A percentile compares a stretch with the other conserved stretches of the same genome.
Evolutionary conservation across 177 flowering plant species (phyloP).

Genomic region (Vitis hybrid): DNA sequence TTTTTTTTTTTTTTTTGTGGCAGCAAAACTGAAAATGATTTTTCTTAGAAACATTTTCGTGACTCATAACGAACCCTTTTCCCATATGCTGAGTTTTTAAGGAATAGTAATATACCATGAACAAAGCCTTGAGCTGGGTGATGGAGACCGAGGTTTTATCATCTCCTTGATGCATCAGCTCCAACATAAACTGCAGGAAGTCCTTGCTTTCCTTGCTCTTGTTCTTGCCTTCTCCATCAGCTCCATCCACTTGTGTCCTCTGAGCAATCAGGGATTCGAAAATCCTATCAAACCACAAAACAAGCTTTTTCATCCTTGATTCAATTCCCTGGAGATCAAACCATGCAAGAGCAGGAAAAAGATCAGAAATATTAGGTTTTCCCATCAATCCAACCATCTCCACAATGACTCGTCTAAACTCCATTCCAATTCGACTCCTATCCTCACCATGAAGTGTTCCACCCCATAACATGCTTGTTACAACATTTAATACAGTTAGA

Average conservation of each 20-base stretch:
- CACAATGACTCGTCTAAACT: slow-evolving; percentile 10
- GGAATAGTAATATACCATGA: no score
- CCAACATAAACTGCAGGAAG: slow-evolving; percentile 30
- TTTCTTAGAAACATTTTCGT: no score
- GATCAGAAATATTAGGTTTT: slow-evolving; percentile 33
- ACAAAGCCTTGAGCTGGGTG: no score
- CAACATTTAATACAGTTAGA: not conserved
- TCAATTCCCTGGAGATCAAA: slow-evolving; percentile 39
- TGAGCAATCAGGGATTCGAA: slow-evolving; percentile 15
- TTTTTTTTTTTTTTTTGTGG: no score
- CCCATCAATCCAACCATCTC: slow-evolving; percentile 11
- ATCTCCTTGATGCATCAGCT: slow-evolving; percentile 22
- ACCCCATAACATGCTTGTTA: not conserved
- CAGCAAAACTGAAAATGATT: no score
- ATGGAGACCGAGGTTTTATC: not conserved
- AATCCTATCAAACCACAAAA: slow-evolving; percentile 5
- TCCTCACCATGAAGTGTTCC: not conserved
- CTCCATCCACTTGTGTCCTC: not conserved
- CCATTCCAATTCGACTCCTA: not conserved
- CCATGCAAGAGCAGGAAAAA: slow-evolving; percentile 27
- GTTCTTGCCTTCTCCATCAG: not conserved
- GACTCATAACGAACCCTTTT: no score
- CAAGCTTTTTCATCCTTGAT: slow-evolving; percentile 5
- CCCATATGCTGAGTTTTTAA: no score
- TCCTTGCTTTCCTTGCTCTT: slow-evolving; percentile 14